Conservation (phyloP, 371 early-diverging fungal species). For the Quaeritorhiza haematococci region DNA sequence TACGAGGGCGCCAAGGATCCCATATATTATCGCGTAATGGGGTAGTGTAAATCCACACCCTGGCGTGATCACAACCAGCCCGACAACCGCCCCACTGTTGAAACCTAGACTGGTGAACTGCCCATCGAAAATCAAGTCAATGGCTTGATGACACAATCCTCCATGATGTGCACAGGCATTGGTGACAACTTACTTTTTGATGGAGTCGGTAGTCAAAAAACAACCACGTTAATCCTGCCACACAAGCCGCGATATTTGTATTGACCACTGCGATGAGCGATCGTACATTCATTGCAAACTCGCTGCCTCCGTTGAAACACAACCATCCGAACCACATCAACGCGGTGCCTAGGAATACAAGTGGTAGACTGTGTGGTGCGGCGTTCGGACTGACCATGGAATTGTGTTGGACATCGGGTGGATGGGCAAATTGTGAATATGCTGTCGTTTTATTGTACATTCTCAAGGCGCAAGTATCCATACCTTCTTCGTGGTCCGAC, state of each 20-base stretch:
- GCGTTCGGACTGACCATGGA: not conserved
- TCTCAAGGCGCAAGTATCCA: no score
- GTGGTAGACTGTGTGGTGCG: not conserved
- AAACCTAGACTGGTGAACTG: slow-evolving; percentile 84
- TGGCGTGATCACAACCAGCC: slow-evolving; percentile 91
- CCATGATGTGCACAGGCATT: no score
- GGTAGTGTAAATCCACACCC: slow-evolving; percentile 84
- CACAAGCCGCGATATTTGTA: not conserved
- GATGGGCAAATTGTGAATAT: no score
- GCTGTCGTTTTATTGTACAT: no score
- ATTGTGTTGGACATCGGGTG: no score
- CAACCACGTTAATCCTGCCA: not conserved
- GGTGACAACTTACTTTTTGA: no score
- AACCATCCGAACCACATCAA: not conserved
- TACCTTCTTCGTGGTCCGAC: not conserved
- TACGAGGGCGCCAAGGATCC: slow-evolving; percentile 61
- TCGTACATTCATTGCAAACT: not conserved
- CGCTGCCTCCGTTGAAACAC: not conserved
- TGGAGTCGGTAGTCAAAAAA: not conserved
- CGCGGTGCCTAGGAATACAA: not conserved
- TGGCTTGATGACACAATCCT: no score
- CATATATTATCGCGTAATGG: slow-evolving; percentile 76
- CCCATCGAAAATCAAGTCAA: slow-evolving; percentile 18
- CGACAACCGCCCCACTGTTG: slow-evolving; percentile 89
- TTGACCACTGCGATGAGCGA: not conserved